Evolutionary conservation across 2,329 filamentous ascomycete species (phyloP), one percentile per base, ranked within the genome.

Genomic region (Aspergillus quadrilineatus): DNA sequence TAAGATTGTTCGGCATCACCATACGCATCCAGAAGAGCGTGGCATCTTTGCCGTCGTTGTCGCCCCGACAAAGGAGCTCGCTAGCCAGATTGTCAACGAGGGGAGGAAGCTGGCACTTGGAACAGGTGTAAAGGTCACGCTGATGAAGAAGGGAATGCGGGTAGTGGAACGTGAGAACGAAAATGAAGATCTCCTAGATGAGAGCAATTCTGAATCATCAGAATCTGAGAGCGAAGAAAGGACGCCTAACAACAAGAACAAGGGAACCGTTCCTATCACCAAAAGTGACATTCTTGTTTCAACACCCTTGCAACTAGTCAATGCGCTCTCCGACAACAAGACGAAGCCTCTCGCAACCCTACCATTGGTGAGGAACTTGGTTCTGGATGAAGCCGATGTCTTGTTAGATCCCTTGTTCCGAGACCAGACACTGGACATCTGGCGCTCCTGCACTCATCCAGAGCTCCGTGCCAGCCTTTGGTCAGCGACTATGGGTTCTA

Each of bases 401-500:
- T 86, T 99, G 5, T 83, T 99, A 9, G 92, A 97, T 66, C 87
- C 89, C 14, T 80, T 97, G 4, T 99, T 99, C 78, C 85, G 89
- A 56, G 89, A 94, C 22, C 92, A 97, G 72, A 97, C 92, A 0
- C 79, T 95, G 37, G 82, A 83, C 4, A 87, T 97, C 60, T 97
- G 92, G 92, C 83, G 85, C 42, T 84, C 89, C 3, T 93, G 93
- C 72, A 85, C 80, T 2, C 86, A 87, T 63, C 79, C 84, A 3
- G 75, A 81, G n/a, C 79, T 97, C 7, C 84, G 86, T 26, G 81
- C 91, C 3, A 90, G 89, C 8, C 86, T 96, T 58, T 99, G 93
- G 92, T 97, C 94, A 12, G 94, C 94, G 12, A 99, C 94, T 0
- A 97, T 99, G 87, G 91, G 90, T 3, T 96, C 93, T 14, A 94